Base-by-base conservation (phyloP, 108 stramenopile species). In the Cyclotella atomus region DNA sequence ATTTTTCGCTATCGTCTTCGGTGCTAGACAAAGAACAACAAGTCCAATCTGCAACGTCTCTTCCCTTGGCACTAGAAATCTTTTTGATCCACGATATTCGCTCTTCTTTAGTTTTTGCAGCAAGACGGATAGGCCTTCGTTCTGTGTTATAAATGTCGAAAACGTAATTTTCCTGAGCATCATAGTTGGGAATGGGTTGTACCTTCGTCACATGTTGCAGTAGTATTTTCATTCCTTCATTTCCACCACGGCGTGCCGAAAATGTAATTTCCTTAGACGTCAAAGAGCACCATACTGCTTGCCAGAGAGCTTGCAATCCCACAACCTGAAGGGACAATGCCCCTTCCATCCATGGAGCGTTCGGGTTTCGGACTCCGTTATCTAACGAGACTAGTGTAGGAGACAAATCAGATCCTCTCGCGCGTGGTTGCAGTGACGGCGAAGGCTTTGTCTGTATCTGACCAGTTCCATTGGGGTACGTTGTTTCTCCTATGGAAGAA, bases 271-370 rank as follows among this genome's bases (percentile, higher is more conserved):
- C 45, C 10, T 8, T 41, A 5, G 63, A 34, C 33, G 77, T 65
- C 50, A 79, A 53, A 33, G 43, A 47, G 44, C 28, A 65, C 77
- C 77, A 79, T 45, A 24, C 23, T 67, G 56, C 59, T 28, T 79
- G 71, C 77, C 77, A 79, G 20, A 70, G 71, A 41, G 70, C 24
- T n/a, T 60, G 44, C 49, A 79, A 36, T 7, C 62, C 71, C 12
- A 65, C 16, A 14, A 19, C 59, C 46, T 54, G 59, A 62, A 21
- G 34, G 23, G 19, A 79, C 15, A 79, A 65, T 65, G 28, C 64
- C 62, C 43, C 45, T 44, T 43, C 70, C 70, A 55, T 70, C 29
- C 49, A 50, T 50, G 49, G 49, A 21, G 49, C 20, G 7, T 50
- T 50, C 5, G 17, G 20, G 7, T 50, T 50, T 8, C 16, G 50